Base-by-base conservation (phyloP, 441 rosid genomes). In the Brassica hybrid region DNA sequence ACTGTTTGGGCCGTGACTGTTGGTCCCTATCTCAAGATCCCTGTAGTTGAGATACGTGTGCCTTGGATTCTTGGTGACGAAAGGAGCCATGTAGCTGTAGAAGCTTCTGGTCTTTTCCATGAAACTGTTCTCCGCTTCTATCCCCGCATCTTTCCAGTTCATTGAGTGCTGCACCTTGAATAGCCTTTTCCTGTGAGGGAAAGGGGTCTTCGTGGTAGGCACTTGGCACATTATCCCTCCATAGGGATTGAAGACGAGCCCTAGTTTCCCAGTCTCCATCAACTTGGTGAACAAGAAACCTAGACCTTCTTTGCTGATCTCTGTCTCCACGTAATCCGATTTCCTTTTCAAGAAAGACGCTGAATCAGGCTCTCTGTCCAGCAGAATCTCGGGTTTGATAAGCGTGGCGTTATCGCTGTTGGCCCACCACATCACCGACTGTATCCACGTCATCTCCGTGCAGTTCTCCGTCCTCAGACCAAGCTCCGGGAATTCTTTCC, bases 141-240 rank as follows among this genome's bases (percentile, higher is more conserved):
- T 59, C 0, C 83, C 84, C n/a, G 72, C 77, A 1, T 85, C 85
- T 50, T 74, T 77, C 94, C 94, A 90, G 16, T 56, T 81, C 18
- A 81, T 75, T 7, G 81, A 59, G 67, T 88, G 85, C 69, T 87
- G 87, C 43, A 90, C 83, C 72, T 90, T 90, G 81, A 66, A 90
- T 7, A 87, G 43, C 52, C 90, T 91, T 7, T 85, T 83, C 71
- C 94, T 81, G 18, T 90, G 92, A 0, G 94, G 92, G 58, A 88
- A 86, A 2, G 92, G 87, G 17, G 85, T 80, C 11, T 65, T 85
- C 0, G 84, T 71, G 2, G 75, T 66, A 0, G 87, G 50, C 74
- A 88, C 84, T 67, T 81, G 75, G 5, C 77, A 60, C 89, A 88
- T 85, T 77, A 32, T 83, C 8, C 92, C 92, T 2, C 94, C 94